Conservation (phyloP, 2,329 filamentous ascomycete species). For the Stagonosporopsis cucurbitacearum region DNA sequence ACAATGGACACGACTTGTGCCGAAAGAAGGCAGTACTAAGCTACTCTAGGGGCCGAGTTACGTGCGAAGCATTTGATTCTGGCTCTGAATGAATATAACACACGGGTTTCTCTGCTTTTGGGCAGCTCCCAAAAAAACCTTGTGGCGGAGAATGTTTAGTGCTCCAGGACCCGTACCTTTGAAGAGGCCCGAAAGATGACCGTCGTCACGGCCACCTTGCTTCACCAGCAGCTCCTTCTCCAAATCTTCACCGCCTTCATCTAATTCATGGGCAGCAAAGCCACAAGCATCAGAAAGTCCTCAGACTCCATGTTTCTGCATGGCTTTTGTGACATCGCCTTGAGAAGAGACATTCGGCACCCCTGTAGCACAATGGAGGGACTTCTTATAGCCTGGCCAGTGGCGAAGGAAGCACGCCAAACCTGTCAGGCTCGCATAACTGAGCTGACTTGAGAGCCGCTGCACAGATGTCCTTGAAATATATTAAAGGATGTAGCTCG, state of each 20-base stretch:
- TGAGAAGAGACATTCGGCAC: not conserved
- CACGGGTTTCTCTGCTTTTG: too few species aligned
- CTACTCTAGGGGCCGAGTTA: not conserved
- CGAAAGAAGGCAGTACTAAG: slow-evolving; percentile 7
- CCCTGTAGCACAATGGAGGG: not conserved
- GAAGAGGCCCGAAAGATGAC: too few species aligned
- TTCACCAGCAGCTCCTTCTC: too few species aligned
- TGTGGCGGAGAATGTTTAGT: too few species aligned
- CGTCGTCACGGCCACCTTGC: too few species aligned
- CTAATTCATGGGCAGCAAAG: too few species aligned
- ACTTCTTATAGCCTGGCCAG: not conserved
- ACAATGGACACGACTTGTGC: not conserved
- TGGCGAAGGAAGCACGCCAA: not conserved
- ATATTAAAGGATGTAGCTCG: too few species aligned
- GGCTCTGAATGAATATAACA: not conserved
- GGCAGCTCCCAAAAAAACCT: too few species aligned
- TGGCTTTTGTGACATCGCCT: not conserved
- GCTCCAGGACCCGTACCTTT: too few species aligned
- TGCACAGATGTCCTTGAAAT: not conserved
- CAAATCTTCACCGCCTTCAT: too few species aligned
- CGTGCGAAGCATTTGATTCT: not conserved
- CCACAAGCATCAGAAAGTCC: not conserved
- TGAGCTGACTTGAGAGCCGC: not conserved
- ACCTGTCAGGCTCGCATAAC: not conserved
- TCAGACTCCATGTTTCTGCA: not conserved